Evolutionary conservation across 2,329 filamentous ascomycete genomes (phyloP), one percentile per base, ranked within the genome.

Genomic region (Plenodomus lindquistii): DNA sequence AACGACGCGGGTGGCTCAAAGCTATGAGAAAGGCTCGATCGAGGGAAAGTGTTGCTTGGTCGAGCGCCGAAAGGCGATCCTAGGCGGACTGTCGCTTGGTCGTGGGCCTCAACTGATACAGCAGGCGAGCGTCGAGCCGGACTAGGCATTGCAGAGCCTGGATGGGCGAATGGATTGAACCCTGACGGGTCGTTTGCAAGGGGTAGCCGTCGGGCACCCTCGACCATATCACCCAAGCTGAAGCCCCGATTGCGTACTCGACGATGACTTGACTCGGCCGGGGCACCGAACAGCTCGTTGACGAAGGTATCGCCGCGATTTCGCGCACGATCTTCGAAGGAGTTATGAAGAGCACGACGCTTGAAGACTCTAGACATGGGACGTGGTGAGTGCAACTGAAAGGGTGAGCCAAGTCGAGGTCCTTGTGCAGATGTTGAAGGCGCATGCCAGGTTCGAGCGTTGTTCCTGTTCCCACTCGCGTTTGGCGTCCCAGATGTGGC

Each of bases 161-260:
- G 41, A 27, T 60, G 57, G 17, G 59, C 55, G 36, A 70, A 69
- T 2, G 67, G 66, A 37, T 67, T 66, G 47, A 65, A 61, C 40
- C 64, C 60, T 2, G 62, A 43, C 22, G 77, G 77, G 6, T 80
- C 80, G 3, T 77, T 79, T 3, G 85, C 71, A 47, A 78, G 76
- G 37, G 81, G 75, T 27, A 85, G 73, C 43, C 79, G 75, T 42
- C 75, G 70, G 58, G 73, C 77, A 42, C 77, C 74, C 21, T 76
- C 76, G 52, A 75, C 76, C 50, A 82, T 78, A 43, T 83, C 81
- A 41, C 83, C 80, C 19, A 82, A 76, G 39, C 82, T 86, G 59
- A 84, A 85, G 45, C 84, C 84, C 37, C 84, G 81, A 57, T 79
- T 84, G 35, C 84, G 79, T 27, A 84, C 77, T 22, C 82, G 79